Evolutionary conservation across 129 eudicot species (phyloP).

Genomic region (Mikania micrantha): DNA sequence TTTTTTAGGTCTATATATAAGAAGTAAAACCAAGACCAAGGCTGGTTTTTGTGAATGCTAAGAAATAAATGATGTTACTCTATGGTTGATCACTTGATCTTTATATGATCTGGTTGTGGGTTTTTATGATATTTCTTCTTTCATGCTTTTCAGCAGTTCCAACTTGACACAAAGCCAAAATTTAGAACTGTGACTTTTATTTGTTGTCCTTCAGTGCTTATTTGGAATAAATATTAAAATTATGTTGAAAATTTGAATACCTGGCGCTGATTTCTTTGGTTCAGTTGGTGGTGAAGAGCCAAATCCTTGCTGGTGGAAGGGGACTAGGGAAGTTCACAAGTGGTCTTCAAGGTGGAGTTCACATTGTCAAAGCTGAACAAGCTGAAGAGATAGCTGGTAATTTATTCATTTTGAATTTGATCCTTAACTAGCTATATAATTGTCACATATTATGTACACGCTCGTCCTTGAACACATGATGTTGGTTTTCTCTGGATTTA

Average conservation of each 20-base stretch:
- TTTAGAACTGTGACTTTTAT: neutral
- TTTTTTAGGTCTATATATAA: neutral
- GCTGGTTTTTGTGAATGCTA: neutral
- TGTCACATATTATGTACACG: neutral
- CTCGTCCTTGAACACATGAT: neutral
- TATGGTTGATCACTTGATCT: neutral
- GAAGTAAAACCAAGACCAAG: neutral
- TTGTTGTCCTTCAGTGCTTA: neutral
- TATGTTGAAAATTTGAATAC: neutral
- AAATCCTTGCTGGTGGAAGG: slow-evolving; percentile 97
- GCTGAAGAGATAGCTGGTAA: slow-evolving; percentile 83
- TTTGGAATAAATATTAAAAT: neutral
- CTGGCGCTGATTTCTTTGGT: slow-evolving; percentile 16
- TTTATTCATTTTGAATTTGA: neutral
- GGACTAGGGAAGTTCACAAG: slow-evolving; percentile 92
- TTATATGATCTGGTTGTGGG: neutral
- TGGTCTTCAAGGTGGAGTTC: slow-evolving; percentile 96
- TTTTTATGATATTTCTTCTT: neutral
- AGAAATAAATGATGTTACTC: neutral
- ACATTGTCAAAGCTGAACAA: slow-evolving; percentile 80
- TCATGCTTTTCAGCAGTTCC: neutral
- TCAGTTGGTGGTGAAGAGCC: slow-evolving; percentile 94
- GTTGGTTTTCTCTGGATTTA: slow-evolving; percentile 7
- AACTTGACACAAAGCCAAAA: neutral
- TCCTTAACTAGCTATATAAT: neutral